Conservation (phyloP, 805 yeast genomes). For the Ascoidea tarda region DNA sequence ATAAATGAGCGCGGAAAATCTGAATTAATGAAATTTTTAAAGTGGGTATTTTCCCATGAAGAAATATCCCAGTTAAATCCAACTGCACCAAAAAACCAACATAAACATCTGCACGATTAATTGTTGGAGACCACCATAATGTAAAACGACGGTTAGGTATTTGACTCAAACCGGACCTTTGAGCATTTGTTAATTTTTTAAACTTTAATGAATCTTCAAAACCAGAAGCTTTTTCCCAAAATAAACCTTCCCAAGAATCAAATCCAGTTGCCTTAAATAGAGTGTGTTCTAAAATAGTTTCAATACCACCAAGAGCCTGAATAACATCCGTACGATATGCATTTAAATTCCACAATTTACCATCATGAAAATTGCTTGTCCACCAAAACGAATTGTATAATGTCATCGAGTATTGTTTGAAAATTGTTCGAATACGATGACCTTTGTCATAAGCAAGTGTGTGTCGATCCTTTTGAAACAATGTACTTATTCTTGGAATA, state of each 20-base stretch:
- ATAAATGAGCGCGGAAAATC: conserved; percentile 91
- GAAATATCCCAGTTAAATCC: conserved; percentile 90
- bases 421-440: conserved; percentile 70
- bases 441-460: conserved; percentile 93
- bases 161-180: conserved; percentile 91
- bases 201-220: conserved; percentile 93
- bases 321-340: conserved; percentile 92
- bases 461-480: conserved; percentile 90
- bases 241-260: conserved; percentile 95
- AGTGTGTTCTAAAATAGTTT: conserved; percentile 89
- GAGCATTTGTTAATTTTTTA: conserved; percentile 93
- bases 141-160: conserved; percentile 96
- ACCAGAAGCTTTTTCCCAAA: conserved; percentile 97
- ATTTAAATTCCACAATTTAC: conserved; percentile 86
- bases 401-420: conserved; percentile 56
- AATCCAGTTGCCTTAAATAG: conserved; percentile 94
- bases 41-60: conserved; percentile 97
- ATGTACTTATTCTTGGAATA: conserved; percentile 85
- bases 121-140: conserved; percentile 99
- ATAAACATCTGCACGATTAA: conserved; percentile 93
- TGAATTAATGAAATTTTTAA: conserved; percentile 90
- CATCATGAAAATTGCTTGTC: conserved; percentile 89
- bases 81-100: conserved; percentile 95
- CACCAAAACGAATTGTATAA: conserved; percentile 92
- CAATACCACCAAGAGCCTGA: conserved; percentile 95